A percentile compares a stretch with the other conserved stretches of the same genome.
Evolutionary conservation across 306 rosid species (phyloP).

Genomic region (Quercus variabilis): DNA sequence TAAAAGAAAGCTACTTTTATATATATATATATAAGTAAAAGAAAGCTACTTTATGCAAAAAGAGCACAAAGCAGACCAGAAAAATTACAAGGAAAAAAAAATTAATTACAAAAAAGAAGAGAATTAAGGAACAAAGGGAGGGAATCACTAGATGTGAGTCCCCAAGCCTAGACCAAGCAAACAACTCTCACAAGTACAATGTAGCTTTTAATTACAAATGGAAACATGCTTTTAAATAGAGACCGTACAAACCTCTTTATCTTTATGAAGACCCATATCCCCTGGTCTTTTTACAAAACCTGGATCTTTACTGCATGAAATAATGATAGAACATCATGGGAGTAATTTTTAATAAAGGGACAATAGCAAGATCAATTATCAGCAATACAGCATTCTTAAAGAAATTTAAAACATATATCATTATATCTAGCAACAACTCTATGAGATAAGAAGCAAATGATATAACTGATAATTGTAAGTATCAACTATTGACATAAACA

Average conservation of each 20-base stretch:
- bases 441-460: not conserved
- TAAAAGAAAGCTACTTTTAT: too few relatives aligned
- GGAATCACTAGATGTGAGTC: too few relatives aligned
- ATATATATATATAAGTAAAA: too few relatives aligned
- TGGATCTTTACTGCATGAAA: slow-evolving; percentile 75
- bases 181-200: not conserved
- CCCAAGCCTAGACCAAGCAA: not conserved
- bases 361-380: slow-evolving; percentile 2
- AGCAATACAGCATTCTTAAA: not conserved
- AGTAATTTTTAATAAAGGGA: not conserved
- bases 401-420: not conserved
- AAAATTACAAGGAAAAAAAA: too few relatives aligned
- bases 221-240: not conserved
- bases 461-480: not conserved
- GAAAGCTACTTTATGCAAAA: too few relatives aligned
- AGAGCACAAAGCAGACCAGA: too few relatives aligned
- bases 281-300: slow-evolving; percentile 74
- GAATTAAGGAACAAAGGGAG: too few relatives aligned
- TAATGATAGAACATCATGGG: slow-evolving; percentile 22
- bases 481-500: not conserved
- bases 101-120: too few relatives aligned
- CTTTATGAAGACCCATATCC: slow-evolving; percentile 47
- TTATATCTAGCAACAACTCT: not conserved
- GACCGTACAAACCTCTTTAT: slow-evolving; percentile 55
- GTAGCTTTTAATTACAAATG: slow-evolving; percentile 7